phyloP scores from a whole-genome alignment of 495 filamentous ascomycete species.

The Podospora bellae-mahoneyi region DNA sequence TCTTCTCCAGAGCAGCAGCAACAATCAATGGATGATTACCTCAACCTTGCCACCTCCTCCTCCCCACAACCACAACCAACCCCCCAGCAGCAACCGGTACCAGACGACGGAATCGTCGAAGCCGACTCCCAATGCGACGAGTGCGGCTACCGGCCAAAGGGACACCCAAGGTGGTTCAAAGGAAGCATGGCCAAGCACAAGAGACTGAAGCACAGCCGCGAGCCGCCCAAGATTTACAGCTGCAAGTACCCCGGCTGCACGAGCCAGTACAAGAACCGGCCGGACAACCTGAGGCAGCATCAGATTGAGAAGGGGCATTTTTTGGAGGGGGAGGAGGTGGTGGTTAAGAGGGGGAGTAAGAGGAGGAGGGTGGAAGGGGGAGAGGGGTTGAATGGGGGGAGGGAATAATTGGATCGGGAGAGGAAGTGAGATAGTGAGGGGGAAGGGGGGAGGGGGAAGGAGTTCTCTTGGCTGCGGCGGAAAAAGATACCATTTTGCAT shows the following conservation, averaged over 20 bases:
- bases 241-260: constrained; percentile 47
- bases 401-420: not conserved
- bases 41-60: not conserved
- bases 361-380: constrained; percentile 37
- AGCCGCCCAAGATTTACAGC: constrained; percentile 44
- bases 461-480: not conserved
- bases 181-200: constrained; percentile 53
- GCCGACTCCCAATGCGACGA: constrained; percentile 40
- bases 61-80: constrained; percentile 10
- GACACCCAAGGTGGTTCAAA: constrained; percentile 52
- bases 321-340: constrained; percentile 35
- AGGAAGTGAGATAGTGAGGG: not conserved
- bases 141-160: constrained; percentile 50
- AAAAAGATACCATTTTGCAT: too few relatives aligned
- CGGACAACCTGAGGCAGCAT: constrained; percentile 49
- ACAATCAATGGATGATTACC: constrained; percentile 12
- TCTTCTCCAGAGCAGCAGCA: not conserved
- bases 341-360: constrained; percentile 39
- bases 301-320: constrained; percentile 50
- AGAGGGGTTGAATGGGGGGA: not conserved
- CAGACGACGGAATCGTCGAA: constrained; percentile 11
- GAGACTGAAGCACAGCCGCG: constrained; percentile 46
- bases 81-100: not conserved
- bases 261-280: constrained; percentile 49
- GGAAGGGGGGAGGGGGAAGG: not conserved